phyloP scores from a whole-genome alignment of 805 yeast genomes.

The Lachancea kluyveri region DNA sequence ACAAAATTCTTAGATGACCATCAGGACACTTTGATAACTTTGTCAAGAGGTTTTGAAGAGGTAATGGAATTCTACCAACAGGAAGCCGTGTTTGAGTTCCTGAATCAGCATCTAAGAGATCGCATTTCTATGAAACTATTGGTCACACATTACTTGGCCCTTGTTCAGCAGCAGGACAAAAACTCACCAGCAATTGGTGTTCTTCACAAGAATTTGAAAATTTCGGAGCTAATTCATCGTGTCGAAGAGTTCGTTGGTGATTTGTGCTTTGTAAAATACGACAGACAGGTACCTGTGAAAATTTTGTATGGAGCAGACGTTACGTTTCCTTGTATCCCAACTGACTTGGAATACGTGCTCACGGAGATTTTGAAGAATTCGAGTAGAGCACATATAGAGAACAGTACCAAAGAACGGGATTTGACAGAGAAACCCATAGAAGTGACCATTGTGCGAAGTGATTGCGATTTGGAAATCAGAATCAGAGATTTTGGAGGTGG shows the following conservation, averaged over 20 bases:
- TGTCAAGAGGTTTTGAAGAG: slow-evolving; percentile 80
- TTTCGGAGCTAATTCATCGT: slow-evolving; percentile 54
- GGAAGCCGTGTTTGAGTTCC: slow-evolving; percentile 50
- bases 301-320: slow-evolving; percentile 55
- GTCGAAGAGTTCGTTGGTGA: slow-evolving; percentile 76
- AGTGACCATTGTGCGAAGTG: slow-evolving; percentile 26
- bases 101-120: slow-evolving; percentile 73
- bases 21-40: slow-evolving; percentile 72
- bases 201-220: slow-evolving; percentile 59
- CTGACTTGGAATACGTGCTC: slow-evolving; percentile 80
- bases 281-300: slow-evolving; percentile 55
- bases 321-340: slow-evolving; percentile 75
- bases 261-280: slow-evolving; percentile 77
- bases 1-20: slow-evolving; percentile 64
- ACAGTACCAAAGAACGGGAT: slow-evolving; percentile 26
- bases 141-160: slow-evolving; percentile 76
- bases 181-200: slow-evolving; percentile 51
- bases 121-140: slow-evolving; percentile 81
- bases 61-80: slow-evolving; percentile 42
- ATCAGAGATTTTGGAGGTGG: slow-evolving; percentile 89
- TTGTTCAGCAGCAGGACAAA: slow-evolving; percentile 38
- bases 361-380: slow-evolving; percentile 86
- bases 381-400: slow-evolving; percentile 82
- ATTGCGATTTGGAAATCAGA: slow-evolving; percentile 56
- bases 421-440: slow-evolving; percentile 22